phyloP scores from a whole-genome alignment of 768 basidiomycete genomes.

The Amanita brunnescens region DNA sequence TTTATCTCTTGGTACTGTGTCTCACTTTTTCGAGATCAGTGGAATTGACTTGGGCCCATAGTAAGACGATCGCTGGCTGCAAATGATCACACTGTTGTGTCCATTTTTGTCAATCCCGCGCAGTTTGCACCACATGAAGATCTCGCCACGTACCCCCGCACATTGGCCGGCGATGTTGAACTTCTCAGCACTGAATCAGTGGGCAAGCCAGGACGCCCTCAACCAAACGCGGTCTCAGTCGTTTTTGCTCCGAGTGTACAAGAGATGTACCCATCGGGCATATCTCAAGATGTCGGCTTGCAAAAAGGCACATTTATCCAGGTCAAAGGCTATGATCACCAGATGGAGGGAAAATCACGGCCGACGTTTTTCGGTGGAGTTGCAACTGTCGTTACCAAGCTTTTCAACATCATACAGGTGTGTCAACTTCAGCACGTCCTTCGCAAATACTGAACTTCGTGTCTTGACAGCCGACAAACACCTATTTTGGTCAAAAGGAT shows the following conservation, averaged over 20 bases:
- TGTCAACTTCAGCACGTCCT: constrained; percentile 13
- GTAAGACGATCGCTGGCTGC: constrained; percentile 68
- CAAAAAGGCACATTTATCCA: constrained; percentile 91
- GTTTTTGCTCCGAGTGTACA: constrained; percentile 73
- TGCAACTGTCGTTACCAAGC: constrained; percentile 88
- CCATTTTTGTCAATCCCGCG: constrained; percentile 96
- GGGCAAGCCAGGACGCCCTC: constrained; percentile 11
- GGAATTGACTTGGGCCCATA: constrained; percentile 19
- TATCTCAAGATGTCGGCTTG: constrained; percentile 59
- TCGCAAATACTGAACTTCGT: constrained; percentile 3
- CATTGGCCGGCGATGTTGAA: constrained; percentile 65
- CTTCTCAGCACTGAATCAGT: constrained; percentile 37
- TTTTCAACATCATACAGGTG: constrained; percentile 89
- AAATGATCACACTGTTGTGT: constrained; percentile 84
- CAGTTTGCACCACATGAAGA: constrained; percentile 98
- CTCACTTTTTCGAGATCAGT: background rate
- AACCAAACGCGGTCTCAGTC: constrained; percentile 42
- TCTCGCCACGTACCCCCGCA: constrained; percentile 83
- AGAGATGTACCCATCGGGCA: constrained; percentile 93
- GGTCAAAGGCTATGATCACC: constrained; percentile 82
- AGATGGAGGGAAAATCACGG: constrained; percentile 86
- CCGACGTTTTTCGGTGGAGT: constrained; percentile 95
- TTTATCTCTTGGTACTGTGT: constrained; percentile 69
- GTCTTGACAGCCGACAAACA: constrained; percentile 66
- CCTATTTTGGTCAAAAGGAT: constrained; percentile 98